These are phyloP conservation scores for Eruca vesicaria DNA, from an alignment of 441 rosid species.

Conservation along the genomic window DNA sequence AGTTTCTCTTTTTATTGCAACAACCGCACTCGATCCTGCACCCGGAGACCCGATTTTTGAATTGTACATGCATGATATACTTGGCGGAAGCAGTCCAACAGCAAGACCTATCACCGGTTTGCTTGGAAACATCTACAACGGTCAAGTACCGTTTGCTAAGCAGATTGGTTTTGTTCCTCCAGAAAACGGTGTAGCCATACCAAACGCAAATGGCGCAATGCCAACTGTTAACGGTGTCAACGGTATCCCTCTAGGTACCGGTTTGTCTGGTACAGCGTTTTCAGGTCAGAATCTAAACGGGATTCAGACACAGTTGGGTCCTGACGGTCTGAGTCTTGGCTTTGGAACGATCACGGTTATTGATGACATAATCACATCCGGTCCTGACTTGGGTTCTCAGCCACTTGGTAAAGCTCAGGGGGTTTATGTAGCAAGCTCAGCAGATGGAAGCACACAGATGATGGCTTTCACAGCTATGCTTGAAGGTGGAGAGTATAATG, in stretches of 20 bases:
- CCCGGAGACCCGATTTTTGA: constrained; percentile 53
- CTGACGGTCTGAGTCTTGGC: constrained; percentile 77
- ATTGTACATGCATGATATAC: constrained; percentile 81
- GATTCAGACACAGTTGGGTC: constrained; percentile 66
- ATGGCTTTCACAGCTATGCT: too few species aligned
- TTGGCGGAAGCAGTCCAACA: constrained; percentile 76
- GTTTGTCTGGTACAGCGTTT: constrained; percentile 65
- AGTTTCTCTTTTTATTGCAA: constrained; percentile 24
- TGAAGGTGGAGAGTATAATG: constrained; percentile 79
- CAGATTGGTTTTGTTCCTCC: constrained; percentile 74
- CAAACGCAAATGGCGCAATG: constrained; percentile 76
- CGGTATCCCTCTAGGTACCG: constrained; percentile 83
- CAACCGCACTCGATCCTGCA: constrained; percentile 38
- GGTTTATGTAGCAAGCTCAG: constrained; percentile 78
- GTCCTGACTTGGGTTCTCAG: too few species aligned
- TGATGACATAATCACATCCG: constrained; percentile 69
- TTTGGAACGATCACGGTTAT: constrained; percentile 87
- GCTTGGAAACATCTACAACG: constrained; percentile 77
- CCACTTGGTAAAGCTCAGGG: too few species aligned
- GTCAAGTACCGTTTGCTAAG: constrained; percentile 84
- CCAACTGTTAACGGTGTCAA: constrained; percentile 66
- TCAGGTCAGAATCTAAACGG: constrained; percentile 40
- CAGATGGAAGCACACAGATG: too few species aligned
- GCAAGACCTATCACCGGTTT: constrained; percentile 86
- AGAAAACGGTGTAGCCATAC: constrained; percentile 54